phyloP scores from a whole-genome alignment of 768 basidiomycete genomes.

The Mycena crocata region DNA sequence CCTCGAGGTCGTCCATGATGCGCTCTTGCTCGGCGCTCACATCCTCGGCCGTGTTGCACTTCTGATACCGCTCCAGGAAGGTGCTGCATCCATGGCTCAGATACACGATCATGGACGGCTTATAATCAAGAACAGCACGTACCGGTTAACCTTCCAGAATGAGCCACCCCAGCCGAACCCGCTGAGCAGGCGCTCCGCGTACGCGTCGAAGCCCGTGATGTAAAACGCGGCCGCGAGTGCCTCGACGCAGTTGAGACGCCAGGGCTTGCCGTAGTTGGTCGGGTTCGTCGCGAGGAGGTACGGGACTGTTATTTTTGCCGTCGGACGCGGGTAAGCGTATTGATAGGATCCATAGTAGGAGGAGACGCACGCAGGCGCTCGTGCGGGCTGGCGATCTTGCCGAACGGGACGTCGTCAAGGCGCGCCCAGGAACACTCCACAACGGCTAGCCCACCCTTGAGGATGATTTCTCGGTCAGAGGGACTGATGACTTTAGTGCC shows the following conservation, averaged over 20 bases:
- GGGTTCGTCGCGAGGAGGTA: constrained; percentile 97
- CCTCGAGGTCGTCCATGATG: constrained; percentile 78
- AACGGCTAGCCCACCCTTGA: constrained; percentile 86
- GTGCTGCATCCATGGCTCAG: constrained; percentile 50
- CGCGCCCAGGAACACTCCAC: constrained; percentile 99
- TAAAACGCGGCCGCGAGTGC: constrained; percentile 96
- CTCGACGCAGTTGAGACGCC: constrained; percentile 95
- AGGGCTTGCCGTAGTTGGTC: constrained; percentile 98
- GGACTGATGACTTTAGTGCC: constrained; percentile 84
- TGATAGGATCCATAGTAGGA: background rate
- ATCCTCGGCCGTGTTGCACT: constrained; percentile 72
- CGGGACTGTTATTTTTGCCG: no score
- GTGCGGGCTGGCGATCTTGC: constrained; percentile 92
- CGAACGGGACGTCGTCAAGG: constrained; percentile 93
- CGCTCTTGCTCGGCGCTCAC: constrained; percentile 70
- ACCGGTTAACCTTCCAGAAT: constrained; percentile 90
- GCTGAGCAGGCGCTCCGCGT: constrained; percentile 81
- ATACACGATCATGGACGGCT: background rate
- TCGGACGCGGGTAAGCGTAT: background rate
- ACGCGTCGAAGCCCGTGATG: constrained; percentile 86
- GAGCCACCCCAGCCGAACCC: constrained; percentile 93
- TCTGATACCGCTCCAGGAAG: constrained; percentile 81
- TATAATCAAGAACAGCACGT: constrained; percentile 31
- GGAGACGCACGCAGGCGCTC: constrained; percentile 83
- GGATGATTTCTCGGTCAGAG: constrained; percentile 84